These are phyloP conservation scores for Suhomyces vadensis DNA, from an alignment of 805 yeast genomes.

Conservation along the genomic window DNA sequence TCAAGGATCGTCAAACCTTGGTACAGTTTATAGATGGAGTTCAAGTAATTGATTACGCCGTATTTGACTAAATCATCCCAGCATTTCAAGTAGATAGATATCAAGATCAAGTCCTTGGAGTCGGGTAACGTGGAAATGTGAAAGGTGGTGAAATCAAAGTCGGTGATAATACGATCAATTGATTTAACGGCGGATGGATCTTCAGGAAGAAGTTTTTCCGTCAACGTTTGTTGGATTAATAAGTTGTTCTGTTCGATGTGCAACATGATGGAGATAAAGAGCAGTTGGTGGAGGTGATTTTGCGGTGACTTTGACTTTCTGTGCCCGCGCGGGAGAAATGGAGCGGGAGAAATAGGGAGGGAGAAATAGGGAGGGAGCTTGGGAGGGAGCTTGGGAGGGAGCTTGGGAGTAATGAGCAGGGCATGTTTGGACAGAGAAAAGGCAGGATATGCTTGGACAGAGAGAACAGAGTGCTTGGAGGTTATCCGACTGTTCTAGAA, in stretches of 20 bases:
- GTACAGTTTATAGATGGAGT: constrained; percentile 47
- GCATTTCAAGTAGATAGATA: constrained; percentile 74
- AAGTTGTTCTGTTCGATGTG: constrained; percentile 84
- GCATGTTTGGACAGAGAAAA: too few species aligned
- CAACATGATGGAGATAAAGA: constrained; percentile 52
- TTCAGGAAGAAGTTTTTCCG: constrained; percentile 61
- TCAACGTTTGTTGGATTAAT: constrained; percentile 75
- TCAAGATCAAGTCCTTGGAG: constrained; percentile 59
- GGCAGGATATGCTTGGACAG: too few species aligned
- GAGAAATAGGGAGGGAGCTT: too few species aligned
- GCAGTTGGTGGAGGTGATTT: neutral
- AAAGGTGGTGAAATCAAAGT: constrained; percentile 93
- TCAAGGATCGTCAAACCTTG: constrained; percentile 33
- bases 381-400: too few species aligned
- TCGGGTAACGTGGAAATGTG: constrained; percentile 85
- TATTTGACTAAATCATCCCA: constrained; percentile 71
- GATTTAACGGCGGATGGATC: constrained; percentile 34
- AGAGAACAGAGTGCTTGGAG: too few species aligned
- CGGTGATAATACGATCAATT: constrained; percentile 86
- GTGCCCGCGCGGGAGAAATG: neutral
- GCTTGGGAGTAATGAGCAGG: too few species aligned
- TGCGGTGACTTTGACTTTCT: neutral
- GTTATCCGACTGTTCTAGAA: too few species aligned
- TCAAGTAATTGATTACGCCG: constrained; percentile 59
- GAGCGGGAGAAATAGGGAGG: neutral